phyloP scores from a whole-genome alignment of 1,284 basidiomycete genomes.

The Cryptococcus deneoformans region DNA sequence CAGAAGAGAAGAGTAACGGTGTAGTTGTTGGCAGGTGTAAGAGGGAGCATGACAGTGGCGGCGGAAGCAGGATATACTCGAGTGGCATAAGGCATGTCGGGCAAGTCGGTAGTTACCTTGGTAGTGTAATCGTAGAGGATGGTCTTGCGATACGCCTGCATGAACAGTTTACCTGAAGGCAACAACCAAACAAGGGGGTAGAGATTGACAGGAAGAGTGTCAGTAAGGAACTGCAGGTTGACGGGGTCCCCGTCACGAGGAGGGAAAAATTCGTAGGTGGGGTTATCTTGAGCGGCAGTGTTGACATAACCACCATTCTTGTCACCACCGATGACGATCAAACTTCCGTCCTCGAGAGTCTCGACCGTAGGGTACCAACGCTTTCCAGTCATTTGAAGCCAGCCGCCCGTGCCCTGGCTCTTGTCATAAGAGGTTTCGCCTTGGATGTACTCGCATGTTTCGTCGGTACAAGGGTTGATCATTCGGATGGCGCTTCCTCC shows the following conservation, averaged over 20 bases:
- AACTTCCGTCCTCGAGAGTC: slow-evolving; percentile 52
- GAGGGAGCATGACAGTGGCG: slow-evolving; percentile 82
- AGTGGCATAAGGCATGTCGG: slow-evolving; percentile 58
- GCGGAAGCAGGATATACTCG: slow-evolving; percentile 93
- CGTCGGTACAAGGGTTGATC: slow-evolving; percentile 68
- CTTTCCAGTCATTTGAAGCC: slow-evolving; percentile 71
- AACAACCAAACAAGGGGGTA: slow-evolving; percentile 80
- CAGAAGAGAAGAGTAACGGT: slow-evolving; percentile 83
- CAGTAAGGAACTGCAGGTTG: slow-evolving; percentile 72
- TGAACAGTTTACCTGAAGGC: slow-evolving; percentile 64
- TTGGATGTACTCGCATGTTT: slow-evolving; percentile 75
- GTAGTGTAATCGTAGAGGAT: slow-evolving; percentile 66
- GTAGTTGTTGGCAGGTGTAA: slow-evolving; percentile 86
- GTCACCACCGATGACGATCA: slow-evolving; percentile 54
- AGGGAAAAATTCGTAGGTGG: slow-evolving; percentile 73
- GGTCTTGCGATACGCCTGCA: slow-evolving; percentile 69
- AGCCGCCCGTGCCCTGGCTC: slow-evolving; percentile 39
- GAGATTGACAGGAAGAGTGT: slow-evolving; percentile 84
- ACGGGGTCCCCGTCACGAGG: slow-evolving; percentile 56
- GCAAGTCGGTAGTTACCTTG: slow-evolving; percentile 34
- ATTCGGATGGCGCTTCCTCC: slow-evolving; percentile 62
- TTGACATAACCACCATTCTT: slow-evolving; percentile 63
- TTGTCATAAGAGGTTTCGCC: slow-evolving; percentile 52
- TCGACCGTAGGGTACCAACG: slow-evolving; percentile 76
- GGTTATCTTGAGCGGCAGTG: slow-evolving; percentile 66